Evolutionary conservation across 306 rosid species (phyloP).

Genomic region (Quercus agrifolia): DNA sequence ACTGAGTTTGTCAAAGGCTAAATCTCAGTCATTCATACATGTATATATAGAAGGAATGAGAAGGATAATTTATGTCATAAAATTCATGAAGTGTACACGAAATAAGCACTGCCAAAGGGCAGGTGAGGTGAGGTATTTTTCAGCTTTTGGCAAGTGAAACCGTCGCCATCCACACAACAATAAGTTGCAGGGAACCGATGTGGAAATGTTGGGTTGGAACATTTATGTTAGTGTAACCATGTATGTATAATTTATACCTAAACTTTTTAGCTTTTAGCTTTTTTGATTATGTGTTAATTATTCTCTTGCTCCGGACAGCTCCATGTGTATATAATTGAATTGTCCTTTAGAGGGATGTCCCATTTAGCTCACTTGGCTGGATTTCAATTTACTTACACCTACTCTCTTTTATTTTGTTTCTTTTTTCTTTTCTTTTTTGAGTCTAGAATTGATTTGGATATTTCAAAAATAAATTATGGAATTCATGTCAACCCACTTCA

Average conservation of each 20-base stretch:
- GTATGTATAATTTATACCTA: not conserved
- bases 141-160: constrained; percentile 35
- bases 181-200: constrained; percentile 41
- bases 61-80: not conserved
- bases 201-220: constrained; percentile 47
- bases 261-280: not conserved
- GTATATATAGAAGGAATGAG: not conserved
- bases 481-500: not conserved
- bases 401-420: constrained; percentile 1
- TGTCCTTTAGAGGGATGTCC: constrained; percentile 34
- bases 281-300: too few relatives aligned
- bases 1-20: not conserved
- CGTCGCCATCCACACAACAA: constrained; percentile 56
- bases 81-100: constrained; percentile 3
- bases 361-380: constrained; percentile 21
- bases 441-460: not conserved
- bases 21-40: not conserved
- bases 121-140: constrained; percentile 1
- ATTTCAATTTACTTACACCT: constrained; percentile 20
- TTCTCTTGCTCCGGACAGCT: constrained; percentile 36
- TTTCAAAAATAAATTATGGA: not conserved
- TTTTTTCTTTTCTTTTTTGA: not conserved
- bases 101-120: constrained; percentile 20
- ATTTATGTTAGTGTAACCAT: constrained; percentile 35
- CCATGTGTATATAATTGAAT: constrained; percentile 59